phyloP scores from a whole-genome alignment of 139 green algal genomes.

The Zygnema circumcarinatum region DNA sequence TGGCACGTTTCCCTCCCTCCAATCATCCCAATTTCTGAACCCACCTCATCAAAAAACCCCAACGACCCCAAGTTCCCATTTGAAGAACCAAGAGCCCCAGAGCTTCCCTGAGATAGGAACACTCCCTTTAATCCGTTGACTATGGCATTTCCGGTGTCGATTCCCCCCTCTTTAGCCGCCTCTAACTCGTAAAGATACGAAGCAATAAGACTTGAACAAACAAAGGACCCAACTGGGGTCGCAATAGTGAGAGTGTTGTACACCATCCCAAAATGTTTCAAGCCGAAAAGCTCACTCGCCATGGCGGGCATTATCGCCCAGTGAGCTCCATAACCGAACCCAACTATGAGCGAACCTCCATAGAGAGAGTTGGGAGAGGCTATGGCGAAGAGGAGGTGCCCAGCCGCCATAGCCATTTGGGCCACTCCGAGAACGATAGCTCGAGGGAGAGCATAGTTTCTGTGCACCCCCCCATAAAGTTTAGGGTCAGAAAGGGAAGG shows the following conservation, averaged over 20 bases:
- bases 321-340: conserved; percentile 78
- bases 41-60: not conserved
- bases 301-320: conserved; percentile 82
- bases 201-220: conserved; percentile 47
- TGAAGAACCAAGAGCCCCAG: too few relatives aligned
- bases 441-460: conserved; percentile 33
- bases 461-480: conserved; percentile 11
- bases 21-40: not conserved
- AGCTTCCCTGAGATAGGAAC: not conserved
- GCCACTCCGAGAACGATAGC: conserved; percentile 3
- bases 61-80: too few relatives aligned
- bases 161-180: conserved; percentile 7
- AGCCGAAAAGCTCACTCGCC: conserved; percentile 72
- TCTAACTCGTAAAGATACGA: conserved; percentile 51
- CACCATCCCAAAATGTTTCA: conserved; percentile 69
- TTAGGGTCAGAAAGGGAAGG: too few relatives aligned
- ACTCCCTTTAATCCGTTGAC: not conserved
- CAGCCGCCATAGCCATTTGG: conserved; percentile 42
- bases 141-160: not conserved
- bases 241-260: conserved; percentile 52
- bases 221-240: conserved; percentile 42
- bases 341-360: conserved; percentile 65
- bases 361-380: conserved; percentile 59
- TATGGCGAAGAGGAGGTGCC: conserved; percentile 49
- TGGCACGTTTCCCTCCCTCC: not conserved